Base-by-base conservation (phyloP, 352 stramenopile genomes). In the Globisporangium paroecandrum region DNA sequence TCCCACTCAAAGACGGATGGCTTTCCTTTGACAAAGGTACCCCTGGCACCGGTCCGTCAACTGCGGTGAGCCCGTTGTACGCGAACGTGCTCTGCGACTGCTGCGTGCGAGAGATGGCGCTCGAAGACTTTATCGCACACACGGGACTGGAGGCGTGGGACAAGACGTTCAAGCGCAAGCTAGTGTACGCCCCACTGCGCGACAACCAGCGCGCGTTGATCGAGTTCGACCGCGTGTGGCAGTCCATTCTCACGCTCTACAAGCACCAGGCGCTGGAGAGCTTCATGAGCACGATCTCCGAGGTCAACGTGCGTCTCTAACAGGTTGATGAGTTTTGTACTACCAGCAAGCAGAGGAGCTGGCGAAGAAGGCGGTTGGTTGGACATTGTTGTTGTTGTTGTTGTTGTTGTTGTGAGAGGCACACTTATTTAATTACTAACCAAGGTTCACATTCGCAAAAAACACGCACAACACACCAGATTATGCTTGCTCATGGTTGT, bases 1-100 rank as follows among this genome's bases (percentile, higher is more conserved):
- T 41, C 36, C 58, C 54, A 36, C 43, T 59, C 58, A 71, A 71
- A 34, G 58, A 62, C 12, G 66, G 66, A 9, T 71, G 66, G 66
- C 66, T 71, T 49, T 41, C 25, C 34, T 59, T 62, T 36, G 49
- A 62, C 32, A 53, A 41, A 15, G 27, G 22, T 2, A 34, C 9
- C 54, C 7, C n/a, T 18, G 56, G 55, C 41, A 13, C 38, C 27
- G 55, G 38, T 18, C 15, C 36, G 10, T 34, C 29, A 1, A n/a
- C 36, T 7, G 25, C 34, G 7, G 53, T 24, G 10, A 41, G 29
- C 5, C 64, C 57, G 0, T 47, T 22, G 57, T 64, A 60, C 55
- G 24, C 57, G 55, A 56, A 25, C 2, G 66, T 71, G 49, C 51
- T 24, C 4, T 71, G 66, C 46, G 36, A 29, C 24, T 71, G 66